These are phyloP conservation scores for Chalciporus chontae DNA, from an alignment of 768 basidiomycete genomes.

Conservation along the genomic window DNA sequence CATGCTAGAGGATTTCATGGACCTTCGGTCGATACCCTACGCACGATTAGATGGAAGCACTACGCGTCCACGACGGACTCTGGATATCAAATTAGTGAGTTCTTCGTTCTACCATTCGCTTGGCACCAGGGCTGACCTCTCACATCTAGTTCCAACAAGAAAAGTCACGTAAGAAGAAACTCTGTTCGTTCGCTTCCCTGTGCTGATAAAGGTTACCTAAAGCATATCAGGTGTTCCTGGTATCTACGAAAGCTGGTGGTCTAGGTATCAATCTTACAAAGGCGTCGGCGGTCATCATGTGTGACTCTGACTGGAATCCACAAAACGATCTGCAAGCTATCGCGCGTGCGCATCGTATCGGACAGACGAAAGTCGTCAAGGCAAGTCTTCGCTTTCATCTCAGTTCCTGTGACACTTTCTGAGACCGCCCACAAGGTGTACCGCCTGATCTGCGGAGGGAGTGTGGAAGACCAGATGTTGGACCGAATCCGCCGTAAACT, in stretches of 20 bases:
- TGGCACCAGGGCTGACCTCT: background rate
- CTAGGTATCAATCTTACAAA: conserved; percentile 83
- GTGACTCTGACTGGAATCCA: conserved; percentile 68
- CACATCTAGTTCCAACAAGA: conserved; percentile 52
- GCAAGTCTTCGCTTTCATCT: conserved; percentile 24
- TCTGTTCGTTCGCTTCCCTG: background rate
- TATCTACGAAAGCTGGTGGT: conserved; percentile 71
- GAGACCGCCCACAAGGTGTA: conserved; percentile 45
- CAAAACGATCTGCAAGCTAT: conserved; percentile 85
- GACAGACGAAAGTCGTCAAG: conserved; percentile 70
- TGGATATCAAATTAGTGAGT: conserved; percentile 56
- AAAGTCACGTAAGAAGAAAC: conserved; percentile 42
- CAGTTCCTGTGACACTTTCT: background rate
- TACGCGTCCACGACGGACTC: conserved; percentile 47
- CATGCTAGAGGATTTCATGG: conserved; percentile 64
- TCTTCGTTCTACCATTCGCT: background rate
- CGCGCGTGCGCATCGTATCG: conserved; percentile 79
- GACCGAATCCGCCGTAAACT: conserved; percentile 69
- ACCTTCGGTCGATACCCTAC: conserved; percentile 53
- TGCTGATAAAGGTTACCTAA: conserved; percentile 3
- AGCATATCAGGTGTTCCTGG: conserved; percentile 66
- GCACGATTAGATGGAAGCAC: conserved; percentile 60
- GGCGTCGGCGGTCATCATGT: conserved; percentile 78
- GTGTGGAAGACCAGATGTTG: conserved; percentile 76
- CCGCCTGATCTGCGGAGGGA: conserved; percentile 63